Base-by-base conservation (phyloP, 139 green algal genomes). In the Chlamydomonas sp. region DNA sequence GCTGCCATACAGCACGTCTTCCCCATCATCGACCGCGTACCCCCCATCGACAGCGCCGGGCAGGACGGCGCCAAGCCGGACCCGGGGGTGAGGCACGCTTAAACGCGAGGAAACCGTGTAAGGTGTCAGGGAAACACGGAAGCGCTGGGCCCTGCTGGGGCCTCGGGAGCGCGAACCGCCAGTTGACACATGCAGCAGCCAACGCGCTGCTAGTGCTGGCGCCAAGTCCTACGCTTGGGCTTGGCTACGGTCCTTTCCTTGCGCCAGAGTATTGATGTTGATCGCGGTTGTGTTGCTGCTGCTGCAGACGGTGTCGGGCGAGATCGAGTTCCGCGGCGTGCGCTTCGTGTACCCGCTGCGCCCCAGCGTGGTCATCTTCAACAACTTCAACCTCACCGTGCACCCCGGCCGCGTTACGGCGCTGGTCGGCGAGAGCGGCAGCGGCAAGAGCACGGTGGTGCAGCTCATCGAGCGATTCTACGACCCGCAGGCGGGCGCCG, bases 371-470 rank as follows among this genome's bases (percentile, higher is more conserved):
- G 77, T 71, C 15, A 93, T 98, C 1, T 96, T 98, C 78, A 72
- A 89, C 64, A 75, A 90, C 87, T 96, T 98, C 84, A 93, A 78
- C 81, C 91, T 98, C 9, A 77, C 10, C 1, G 88, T 96, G 12
- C 61, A 82, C 12, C 63, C 93, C 8, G 96, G 96, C 87, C 63
- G 86, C n/a, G 96, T 93, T 5, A 90, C 97, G 16, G 98, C 97
- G n/a, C 93, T 99, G 31, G 97, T 99, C 49, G 98, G 98, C 1
- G 93, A 97, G 92, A 96, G 88, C 49, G 98, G 98, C 84, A 97
- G 92, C 69, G 97, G 83, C 90, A 99, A 99, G 93, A 96, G 89
- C 68, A 99, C 97, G 12, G 95, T 99, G 6, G 90, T 99, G 7
- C 86, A 89, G 0, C 94, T 99, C 5, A 89, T 99, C 14, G 93